A percentile compares a stretch with the other conserved stretches of the same genome.
Evolutionary conservation across 2,329 filamentous ascomycete species (phyloP).

Genomic region (Scedosporium apiospermum): DNA sequence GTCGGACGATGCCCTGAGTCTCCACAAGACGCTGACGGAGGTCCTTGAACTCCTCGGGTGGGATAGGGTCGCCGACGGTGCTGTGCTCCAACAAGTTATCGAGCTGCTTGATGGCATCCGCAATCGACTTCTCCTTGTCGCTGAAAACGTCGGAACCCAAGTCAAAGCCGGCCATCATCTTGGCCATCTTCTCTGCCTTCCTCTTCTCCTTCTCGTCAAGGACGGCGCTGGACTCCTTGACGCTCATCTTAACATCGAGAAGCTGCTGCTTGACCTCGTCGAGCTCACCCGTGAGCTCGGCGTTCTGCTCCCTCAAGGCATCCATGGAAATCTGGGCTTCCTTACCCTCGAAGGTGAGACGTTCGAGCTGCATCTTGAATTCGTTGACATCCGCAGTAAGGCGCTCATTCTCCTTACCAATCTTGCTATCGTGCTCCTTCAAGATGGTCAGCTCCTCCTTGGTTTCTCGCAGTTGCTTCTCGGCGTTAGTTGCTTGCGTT

Average conservation of each 20-base stretch:
- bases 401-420: conserved; percentile 83
- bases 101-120: conserved; percentile 73
- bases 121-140: conserved; percentile 79
- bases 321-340: conserved; percentile 98
- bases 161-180: conserved; percentile 99
- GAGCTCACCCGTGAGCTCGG: conserved; percentile 81
- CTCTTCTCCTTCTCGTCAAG: conserved; percentile 96
- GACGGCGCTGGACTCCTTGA: conserved; percentile 82
- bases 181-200: conserved; percentile 98
- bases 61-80: conserved; percentile 66
- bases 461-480: conserved; percentile 71
- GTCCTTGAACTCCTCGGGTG: conserved; percentile 69
- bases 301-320: conserved; percentile 88
- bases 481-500: conserved; percentile 64
- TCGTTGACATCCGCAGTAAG: conserved; percentile 81
- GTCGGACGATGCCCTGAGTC: conserved; percentile 84
- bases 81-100: conserved; percentile 71
- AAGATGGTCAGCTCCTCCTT: conserved; percentile 79
- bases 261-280: conserved; percentile 96
- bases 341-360: conserved; percentile 90
- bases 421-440: conserved; percentile 76
- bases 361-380: conserved; percentile 93
- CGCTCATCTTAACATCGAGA: conserved; percentile 90
- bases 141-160: conserved; percentile 88
- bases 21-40: conserved; percentile 74